Base-by-base conservation (phyloP, 441 rosid species). In the Populus trichocarpa region DNA sequence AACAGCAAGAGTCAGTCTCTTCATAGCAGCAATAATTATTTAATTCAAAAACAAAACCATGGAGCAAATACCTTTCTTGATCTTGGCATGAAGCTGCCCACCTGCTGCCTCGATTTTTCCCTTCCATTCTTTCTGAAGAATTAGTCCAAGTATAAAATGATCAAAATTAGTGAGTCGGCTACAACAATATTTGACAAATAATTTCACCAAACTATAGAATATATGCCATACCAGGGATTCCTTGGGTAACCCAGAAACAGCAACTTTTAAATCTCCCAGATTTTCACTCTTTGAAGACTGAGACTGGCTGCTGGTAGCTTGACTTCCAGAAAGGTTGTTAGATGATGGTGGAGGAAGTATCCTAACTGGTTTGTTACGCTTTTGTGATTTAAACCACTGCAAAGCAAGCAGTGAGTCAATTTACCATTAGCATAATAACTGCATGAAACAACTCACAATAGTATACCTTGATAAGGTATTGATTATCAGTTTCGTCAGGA, bases 301-400 rank as follows among this genome's bases (percentile, higher is more conserved):
- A 83, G 87, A 79, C 78, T 77, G 88, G 76, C 84, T 71, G 40
- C 73, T 87, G 68, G 86, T 83, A 67, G 80, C 85, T 85, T 82
- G 90, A 79, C 85, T 85, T 71, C 90, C 82, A 65, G 88, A 75
- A 71, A 87, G 80, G 42, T 50, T 87, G 78, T 72, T 71, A 81
- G 89, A 65, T 20, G 91, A 78, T 40, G 81, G 80, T 38, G 89
- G 90, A 69, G 85, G 91, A 85, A 94, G 86, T 72, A 88, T 69
- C 76, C 92, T 92, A 71, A 83, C 80, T 70, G 98, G 97, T 81
- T 93, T 96, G 81, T 75, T 82, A 69, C 50, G 79, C 85, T 86
- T 92, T 83, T 94, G 99, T 69, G 97, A 88, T 88, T 89, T 90
- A 85, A 88, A 88, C 99, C 98, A 96, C 98, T 96, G 92, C 85